A percentile compares a stretch with the other conserved stretches of the same genome.
phyloP scores from a whole-genome alignment of 2,329 filamentous ascomycete genomes.

The Alternaria tenuissima region DNA sequence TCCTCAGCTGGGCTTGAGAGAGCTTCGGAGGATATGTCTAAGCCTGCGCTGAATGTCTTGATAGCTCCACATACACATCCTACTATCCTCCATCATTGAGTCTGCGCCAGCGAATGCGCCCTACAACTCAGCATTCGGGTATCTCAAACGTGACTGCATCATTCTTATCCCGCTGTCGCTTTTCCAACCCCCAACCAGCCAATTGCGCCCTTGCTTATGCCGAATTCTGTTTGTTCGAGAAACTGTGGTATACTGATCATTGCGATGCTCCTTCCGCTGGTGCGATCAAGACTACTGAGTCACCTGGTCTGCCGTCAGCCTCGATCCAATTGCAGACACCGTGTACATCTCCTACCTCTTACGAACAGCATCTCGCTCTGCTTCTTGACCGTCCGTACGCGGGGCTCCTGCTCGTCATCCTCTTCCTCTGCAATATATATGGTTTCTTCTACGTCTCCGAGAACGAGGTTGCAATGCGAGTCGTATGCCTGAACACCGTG shows the following conservation, averaged over 20 bases:
- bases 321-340: not conserved
- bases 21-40: not conserved
- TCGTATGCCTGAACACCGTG: constrained; percentile 79
- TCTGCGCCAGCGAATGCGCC: constrained; percentile 4
- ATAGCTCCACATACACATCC: not conserved
- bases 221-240: constrained; percentile 10
- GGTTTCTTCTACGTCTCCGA: constrained; percentile 97
- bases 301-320: constrained; percentile 45
- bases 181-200: not conserved
- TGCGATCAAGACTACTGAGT: constrained; percentile 61
- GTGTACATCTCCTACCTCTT: constrained; percentile 68
- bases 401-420: constrained; percentile 73
- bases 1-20: not conserved
- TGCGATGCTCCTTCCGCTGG: constrained; percentile 44
- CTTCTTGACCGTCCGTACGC: constrained; percentile 79
- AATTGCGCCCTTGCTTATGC: constrained; percentile 2
- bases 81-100: not conserved
- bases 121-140: constrained; percentile 25
- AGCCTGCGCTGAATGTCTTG: not conserved
- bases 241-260: constrained; percentile 25
- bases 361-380: constrained; percentile 99
- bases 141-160: constrained; percentile 27
- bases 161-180: not conserved
- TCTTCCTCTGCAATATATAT: constrained; percentile 93
- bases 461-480: constrained; percentile 95